These are phyloP conservation scores for Penicillium sp. DNA, from an alignment of 2,329 filamentous ascomycete genomes.

Conservation along the genomic window DNA sequence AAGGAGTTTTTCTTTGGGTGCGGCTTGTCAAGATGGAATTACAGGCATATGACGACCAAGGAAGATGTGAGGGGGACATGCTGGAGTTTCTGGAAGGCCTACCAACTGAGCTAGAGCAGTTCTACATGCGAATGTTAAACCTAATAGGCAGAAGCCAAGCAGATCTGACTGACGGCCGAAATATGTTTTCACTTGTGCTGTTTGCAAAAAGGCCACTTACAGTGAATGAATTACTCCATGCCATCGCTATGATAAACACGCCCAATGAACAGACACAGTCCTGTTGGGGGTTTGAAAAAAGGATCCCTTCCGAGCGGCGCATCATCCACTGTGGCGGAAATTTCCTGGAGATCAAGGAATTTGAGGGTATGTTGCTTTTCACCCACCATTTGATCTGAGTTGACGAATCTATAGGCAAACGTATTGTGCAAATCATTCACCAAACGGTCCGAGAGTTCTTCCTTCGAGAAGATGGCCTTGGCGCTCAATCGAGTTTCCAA, in stretches of 20 bases:
- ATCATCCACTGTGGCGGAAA: slow-evolving; percentile 7
- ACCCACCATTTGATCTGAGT: background rate
- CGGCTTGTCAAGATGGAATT: background rate
- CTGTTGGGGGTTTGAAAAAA: background rate
- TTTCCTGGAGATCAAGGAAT: slow-evolving; percentile 8
- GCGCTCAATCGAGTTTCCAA: too few species aligned
- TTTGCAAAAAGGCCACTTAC: slow-evolving; percentile 1
- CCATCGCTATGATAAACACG: background rate
- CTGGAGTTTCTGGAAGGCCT: too few species aligned
- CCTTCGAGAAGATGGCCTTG: too few species aligned
- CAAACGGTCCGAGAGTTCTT: slow-evolving; percentile 15
- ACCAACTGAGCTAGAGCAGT: too few species aligned
- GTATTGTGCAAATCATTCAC: slow-evolving; percentile 10
- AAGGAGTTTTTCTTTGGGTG: slow-evolving; percentile 14
- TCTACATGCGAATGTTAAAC: background rate
- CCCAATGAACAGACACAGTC: background rate
- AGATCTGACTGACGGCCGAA: background rate
- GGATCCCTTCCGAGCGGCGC: background rate
- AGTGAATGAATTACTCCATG: background rate
- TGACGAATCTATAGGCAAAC: background rate
- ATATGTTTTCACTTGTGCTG: slow-evolving; percentile 5
- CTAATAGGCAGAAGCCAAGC: background rate
- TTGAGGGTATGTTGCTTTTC: background rate
- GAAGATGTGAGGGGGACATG: too few species aligned
- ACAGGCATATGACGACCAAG: too few species aligned